Evolutionary conservation across 257 asterid species (phyloP).

Genomic region (Forsythia suspensa): DNA sequence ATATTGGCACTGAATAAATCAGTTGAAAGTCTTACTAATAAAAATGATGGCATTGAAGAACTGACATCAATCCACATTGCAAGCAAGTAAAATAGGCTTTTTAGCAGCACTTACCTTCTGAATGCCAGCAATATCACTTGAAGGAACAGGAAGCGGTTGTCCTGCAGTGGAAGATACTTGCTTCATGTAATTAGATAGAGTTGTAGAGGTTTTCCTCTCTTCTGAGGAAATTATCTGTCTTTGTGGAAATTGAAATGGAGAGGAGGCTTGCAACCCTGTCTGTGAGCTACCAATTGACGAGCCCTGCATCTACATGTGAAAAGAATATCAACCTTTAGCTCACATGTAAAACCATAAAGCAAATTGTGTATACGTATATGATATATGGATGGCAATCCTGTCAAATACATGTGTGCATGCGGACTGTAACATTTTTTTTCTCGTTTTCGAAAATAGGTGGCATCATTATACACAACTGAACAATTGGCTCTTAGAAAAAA

Average conservation of each 20-base stretch:
- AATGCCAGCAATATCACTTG: slow-evolving; percentile 53
- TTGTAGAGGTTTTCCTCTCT: slow-evolving; percentile 61
- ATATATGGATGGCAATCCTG: not conserved
- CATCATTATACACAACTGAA: not conserved
- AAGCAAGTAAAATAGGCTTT: not conserved
- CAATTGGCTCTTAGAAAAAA: not conserved
- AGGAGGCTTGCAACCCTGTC: slow-evolving; percentile 49
- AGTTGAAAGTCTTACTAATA: slow-evolving; percentile 13
- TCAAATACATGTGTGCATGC: not conserved
- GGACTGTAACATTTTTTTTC: not conserved
- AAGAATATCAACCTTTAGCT: not conserved
- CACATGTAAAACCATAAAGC: not conserved
- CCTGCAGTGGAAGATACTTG: slow-evolving; percentile 55
- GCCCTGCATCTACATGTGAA: slow-evolving; percentile 40
- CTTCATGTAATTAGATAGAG: slow-evolving; percentile 55
- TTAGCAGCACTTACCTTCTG: slow-evolving; percentile 65
- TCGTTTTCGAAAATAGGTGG: not conserved
- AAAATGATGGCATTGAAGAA: slow-evolving; percentile 6
- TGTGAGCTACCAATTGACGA: slow-evolving; percentile 53
- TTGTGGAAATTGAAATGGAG: slow-evolving; percentile 56
- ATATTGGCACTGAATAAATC: slow-evolving; percentile 23
- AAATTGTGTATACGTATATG: not conserved
- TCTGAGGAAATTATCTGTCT: slow-evolving; percentile 60
- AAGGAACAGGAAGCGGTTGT: slow-evolving; percentile 45
- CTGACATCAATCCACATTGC: slow-evolving; percentile 5